Evolutionary conservation across 148 eudicot species (phyloP).

Genomic region (Camellia japonica): DNA sequence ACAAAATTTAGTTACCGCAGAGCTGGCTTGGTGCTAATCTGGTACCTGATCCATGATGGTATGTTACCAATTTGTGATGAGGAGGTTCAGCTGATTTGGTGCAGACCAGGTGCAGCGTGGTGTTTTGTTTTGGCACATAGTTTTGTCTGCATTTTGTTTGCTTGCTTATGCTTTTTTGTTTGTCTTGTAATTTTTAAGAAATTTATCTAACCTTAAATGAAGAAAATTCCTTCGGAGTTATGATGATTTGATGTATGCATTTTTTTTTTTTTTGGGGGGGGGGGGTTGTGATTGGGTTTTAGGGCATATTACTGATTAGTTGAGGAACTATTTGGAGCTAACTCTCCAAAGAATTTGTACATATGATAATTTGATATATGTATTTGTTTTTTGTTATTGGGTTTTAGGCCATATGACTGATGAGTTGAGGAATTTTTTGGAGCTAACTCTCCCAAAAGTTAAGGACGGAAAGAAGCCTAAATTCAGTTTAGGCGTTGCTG

Average conservation of each 20-base stretch:
- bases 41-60: no score
- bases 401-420: slow-evolving; percentile 84
- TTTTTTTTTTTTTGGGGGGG: not conserved
- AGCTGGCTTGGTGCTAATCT: no score
- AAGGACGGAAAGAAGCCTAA: slow-evolving; percentile 72
- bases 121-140: not conserved
- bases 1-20: no score
- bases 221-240: not conserved
- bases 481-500: slow-evolving; percentile 76
- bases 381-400: not conserved
- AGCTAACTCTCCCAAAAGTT: slow-evolving; percentile 55
- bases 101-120: no score
- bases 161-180: not conserved
- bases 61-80: no score
- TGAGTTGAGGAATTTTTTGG: slow-evolving; percentile 74
- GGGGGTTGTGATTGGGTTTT: not conserved
- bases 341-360: slow-evolving; percentile 29
- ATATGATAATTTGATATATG: not conserved
- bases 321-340: slow-evolving; percentile 72
- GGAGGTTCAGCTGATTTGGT: no score
- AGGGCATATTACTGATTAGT: slow-evolving; percentile 91
- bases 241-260: not conserved
- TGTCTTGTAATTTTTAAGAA: not conserved
- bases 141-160: not conserved
- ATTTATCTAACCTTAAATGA: not conserved